These are phyloP conservation scores for Daldinia vernicosa DNA, from an alignment of 495 filamentous ascomycete genomes.

Conservation along the genomic window DNA sequence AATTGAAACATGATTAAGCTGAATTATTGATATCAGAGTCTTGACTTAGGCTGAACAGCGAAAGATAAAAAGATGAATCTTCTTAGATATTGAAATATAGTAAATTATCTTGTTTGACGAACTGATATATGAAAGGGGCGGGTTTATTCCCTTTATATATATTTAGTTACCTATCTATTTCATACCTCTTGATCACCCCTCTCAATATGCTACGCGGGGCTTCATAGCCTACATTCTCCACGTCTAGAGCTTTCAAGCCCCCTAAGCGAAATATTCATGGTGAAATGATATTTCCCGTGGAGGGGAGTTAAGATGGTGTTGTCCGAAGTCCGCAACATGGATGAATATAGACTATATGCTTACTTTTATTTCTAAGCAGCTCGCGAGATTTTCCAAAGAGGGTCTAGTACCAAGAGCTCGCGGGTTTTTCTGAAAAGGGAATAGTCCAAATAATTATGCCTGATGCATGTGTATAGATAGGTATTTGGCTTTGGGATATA, in stretches of 20 bases:
- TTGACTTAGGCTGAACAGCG: neutral
- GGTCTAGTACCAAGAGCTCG: conserved; percentile 18
- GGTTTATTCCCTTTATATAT: neutral
- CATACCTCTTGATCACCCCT: neutral
- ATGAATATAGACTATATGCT: neutral
- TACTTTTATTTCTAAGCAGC: conserved; percentile 9
- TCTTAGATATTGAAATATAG: conserved; percentile 11
- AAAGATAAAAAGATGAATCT: neutral
- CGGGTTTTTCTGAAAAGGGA: conserved; percentile 22
- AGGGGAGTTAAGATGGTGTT: neutral
- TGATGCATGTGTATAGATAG: too few relatives aligned
- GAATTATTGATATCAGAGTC: neutral
- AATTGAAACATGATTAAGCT: conserved; percentile 15
- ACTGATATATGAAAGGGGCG: neutral
- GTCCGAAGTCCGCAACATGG: neutral
- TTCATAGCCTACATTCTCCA: neutral
- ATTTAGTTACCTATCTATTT: neutral
- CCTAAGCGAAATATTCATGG: neutral
- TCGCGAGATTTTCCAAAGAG: conserved; percentile 26
- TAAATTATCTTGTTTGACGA: neutral
- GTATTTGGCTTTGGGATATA: too few relatives aligned
- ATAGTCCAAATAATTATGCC: neutral
- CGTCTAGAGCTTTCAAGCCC: neutral
- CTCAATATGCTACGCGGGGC: neutral
- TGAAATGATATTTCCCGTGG: neutral